phyloP scores from a whole-genome alignment of 345 rosid species.

The Moricandia arvensis region DNA sequence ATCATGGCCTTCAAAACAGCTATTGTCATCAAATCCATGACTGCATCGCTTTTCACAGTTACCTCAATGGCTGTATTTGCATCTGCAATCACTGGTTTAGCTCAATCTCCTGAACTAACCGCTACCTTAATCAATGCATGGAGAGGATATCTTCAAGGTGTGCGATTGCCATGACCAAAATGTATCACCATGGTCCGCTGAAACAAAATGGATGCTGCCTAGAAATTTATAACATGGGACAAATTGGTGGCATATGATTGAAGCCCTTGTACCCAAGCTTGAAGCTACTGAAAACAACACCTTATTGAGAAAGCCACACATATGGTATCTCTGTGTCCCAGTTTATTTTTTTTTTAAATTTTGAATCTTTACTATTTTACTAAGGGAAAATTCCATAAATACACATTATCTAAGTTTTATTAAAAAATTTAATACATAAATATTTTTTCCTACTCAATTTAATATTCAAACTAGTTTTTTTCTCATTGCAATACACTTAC shows the following conservation, averaged over 20 bases:
- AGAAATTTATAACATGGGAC: conserved; percentile 34
- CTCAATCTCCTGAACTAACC: conserved; percentile 13
- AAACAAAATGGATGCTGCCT: conserved; percentile 27
- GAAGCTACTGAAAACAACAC: not conserved
- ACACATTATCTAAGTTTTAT: too few relatives aligned
- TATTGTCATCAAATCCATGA: conserved; percentile 1
- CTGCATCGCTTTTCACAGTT: not conserved
- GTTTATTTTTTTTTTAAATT: conserved; percentile 5
- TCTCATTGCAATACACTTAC: too few relatives aligned
- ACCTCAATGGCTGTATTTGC: not conserved
- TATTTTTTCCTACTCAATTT: too few relatives aligned
- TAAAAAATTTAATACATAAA: too few relatives aligned
- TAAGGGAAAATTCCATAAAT: too few relatives aligned
- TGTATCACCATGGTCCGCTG: conserved; percentile 22
- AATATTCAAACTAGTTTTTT: too few relatives aligned
- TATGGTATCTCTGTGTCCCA: conserved; percentile 32
- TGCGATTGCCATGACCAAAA: conserved; percentile 18
- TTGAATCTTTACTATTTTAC: too few relatives aligned
- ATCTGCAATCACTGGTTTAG: conserved; percentile 16
- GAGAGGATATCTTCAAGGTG: conserved; percentile 28
- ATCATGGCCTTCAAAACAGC: conserved; percentile 3
- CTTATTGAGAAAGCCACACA: conserved; percentile 6
- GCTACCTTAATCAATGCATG: conserved; percentile 8
- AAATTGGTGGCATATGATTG: conserved; percentile 1
- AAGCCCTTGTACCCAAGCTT: conserved; percentile 12